Evolutionary conservation across 148 eudicot species (phyloP), one percentile per base, ranked within the genome.

Genomic region (Rhododendron williamsianum): DNA sequence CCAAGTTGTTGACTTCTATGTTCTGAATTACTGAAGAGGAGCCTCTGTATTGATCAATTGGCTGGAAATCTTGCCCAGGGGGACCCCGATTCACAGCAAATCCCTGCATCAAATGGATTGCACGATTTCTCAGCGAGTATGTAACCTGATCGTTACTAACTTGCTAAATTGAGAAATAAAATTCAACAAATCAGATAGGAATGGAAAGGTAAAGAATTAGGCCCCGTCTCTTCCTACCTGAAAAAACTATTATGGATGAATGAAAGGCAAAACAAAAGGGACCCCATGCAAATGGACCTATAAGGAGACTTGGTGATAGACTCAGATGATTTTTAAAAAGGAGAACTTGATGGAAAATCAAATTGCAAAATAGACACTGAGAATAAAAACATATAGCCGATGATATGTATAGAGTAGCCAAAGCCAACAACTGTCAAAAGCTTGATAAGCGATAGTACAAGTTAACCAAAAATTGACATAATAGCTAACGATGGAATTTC

Each of bases 11-110:
- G 46, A 89, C 80, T 78, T 84, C 88, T 88, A 89, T 76, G 82
- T 81, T 89, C 83, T 89, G 90, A 81, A 87, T 87, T 87, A 87
- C 94, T 46, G 91, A 81, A 71, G 86, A 81, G 82, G 94, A 69
- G 52, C 85, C 88, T 89, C 92, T 93, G 91, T 87, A 91, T 41
- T 93, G 93, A 88, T 92, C 93, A 76, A 87, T 77, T 18, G 84
- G 72, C 48, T 91, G 89, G 83, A 89, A 89, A 79, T 87, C 87
- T 82, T 92, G 98, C 84, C 86, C 91, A 33, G 85, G 91, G 73
- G 91, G 88, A 18, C 84, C 92, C 81, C 90, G 93, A 86, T 90
- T 86, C 85, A 88, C 89, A 87, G 83, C 86, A 74, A 90, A 89
- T 71, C 86, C 92, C 99, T 97, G 88, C 88, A 77, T 46, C 72